Evolutionary conservation across 2,329 filamentous ascomycete genomes (phyloP).

Genomic region (Colletotrichum eleusines): DNA sequence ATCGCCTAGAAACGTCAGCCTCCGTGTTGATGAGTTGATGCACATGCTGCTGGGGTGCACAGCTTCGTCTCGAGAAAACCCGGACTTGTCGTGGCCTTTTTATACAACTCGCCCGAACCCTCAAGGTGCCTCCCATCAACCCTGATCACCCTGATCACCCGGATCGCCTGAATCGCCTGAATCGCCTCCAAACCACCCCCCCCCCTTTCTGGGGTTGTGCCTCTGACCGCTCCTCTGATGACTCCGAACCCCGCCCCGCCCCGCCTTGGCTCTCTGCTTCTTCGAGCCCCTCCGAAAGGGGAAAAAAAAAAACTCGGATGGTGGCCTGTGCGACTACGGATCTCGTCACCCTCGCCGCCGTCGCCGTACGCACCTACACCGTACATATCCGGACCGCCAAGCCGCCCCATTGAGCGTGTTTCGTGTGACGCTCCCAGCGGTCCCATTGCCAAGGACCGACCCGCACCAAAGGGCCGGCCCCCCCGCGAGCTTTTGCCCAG

Average conservation of each 20-base stretch:
- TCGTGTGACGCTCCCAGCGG: background rate
- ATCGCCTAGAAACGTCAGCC: background rate
- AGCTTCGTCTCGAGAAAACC: rapidly evolving
- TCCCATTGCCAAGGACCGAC: background rate
- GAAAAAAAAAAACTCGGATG: background rate
- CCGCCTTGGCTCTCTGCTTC: constrained; percentile 23
- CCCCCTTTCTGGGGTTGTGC: background rate
- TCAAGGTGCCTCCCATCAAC: constrained; percentile 28
- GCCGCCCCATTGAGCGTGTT: background rate
- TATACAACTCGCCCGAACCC: background rate
- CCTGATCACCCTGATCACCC: no score
- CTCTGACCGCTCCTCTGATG: constrained; percentile 39
- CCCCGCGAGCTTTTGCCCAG: background rate
- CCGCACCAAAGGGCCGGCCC: background rate
- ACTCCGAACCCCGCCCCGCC: constrained; percentile 31
- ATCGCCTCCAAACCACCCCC: background rate
- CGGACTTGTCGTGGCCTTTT: background rate
- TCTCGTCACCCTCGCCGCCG: constrained; percentile 16
- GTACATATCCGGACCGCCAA: background rate
- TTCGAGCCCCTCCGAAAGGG: constrained; percentile 19
- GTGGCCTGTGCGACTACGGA: constrained; percentile 22
- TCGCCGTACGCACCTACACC: background rate
- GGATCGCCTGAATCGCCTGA: no score
- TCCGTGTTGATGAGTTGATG: background rate
- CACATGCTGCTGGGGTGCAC: rapidly evolving